Conservation (phyloP, 208 protist genomes). For the Wallacemonas sp. region DNA sequence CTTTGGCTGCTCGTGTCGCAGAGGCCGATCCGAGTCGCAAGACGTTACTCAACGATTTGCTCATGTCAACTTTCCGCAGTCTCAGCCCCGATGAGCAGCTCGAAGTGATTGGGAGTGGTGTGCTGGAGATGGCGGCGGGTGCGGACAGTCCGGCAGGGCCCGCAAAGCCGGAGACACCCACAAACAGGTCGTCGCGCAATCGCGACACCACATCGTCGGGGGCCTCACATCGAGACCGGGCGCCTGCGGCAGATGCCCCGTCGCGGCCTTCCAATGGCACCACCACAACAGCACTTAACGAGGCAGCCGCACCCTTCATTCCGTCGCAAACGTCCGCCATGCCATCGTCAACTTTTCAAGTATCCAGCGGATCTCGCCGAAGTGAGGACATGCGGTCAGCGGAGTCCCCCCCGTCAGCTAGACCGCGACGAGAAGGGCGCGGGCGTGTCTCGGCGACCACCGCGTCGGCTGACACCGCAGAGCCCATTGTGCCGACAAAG, state of each 20-base stretch:
- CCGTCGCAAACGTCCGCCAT: background rate
- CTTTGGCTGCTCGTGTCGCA: background rate
- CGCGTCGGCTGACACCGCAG: no score
- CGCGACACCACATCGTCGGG: no score
- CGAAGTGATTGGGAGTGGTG: slow-evolving; percentile 1
- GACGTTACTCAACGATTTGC: background rate
- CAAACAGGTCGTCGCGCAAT: background rate
- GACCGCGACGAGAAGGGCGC: no score
- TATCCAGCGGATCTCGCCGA: no score
- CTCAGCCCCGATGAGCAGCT: background rate
- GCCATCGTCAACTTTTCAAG: no score
- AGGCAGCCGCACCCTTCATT: background rate
- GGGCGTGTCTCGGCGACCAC: no score
- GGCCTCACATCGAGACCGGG: no score
- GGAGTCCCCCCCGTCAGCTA: no score
- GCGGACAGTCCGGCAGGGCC: background rate
- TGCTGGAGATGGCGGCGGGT: slow-evolving; percentile 4
- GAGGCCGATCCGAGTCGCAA: background rate
- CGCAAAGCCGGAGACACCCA: background rate
- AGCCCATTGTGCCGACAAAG: slow-evolving; percentile 3
- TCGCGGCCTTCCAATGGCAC: background rate
- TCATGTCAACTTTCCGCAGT: slow-evolving; percentile 4
- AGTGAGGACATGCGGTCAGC: no score
- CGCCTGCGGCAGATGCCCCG: no score
- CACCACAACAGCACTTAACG: background rate